phyloP scores from a whole-genome alignment of 805 yeast species.

The Myxozyma sirexii region DNA sequence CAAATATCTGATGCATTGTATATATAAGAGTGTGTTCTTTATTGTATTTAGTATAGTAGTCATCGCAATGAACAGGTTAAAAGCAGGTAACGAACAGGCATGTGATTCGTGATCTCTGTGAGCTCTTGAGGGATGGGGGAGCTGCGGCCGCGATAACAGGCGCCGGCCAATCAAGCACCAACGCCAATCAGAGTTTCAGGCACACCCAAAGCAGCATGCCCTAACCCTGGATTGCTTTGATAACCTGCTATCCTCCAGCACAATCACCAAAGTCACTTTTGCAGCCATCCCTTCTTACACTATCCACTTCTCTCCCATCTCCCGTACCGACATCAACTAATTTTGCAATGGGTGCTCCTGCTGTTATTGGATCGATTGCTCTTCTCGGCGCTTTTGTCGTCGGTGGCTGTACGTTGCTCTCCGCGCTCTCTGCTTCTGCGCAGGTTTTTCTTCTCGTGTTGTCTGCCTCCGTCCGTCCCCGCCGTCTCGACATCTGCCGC shows the following conservation, averaged over 20 bases:
- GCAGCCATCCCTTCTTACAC: constrained; percentile 11
- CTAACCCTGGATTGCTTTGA: background rate
- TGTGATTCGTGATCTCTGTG: background rate
- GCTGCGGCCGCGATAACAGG: constrained; percentile 8
- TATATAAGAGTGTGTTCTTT: background rate
- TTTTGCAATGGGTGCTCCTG: constrained; percentile 34
- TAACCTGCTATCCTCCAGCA: constrained; percentile 8
- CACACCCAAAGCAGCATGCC: background rate
- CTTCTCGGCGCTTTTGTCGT: constrained; percentile 43
- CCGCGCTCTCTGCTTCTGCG: background rate
- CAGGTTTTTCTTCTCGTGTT: constrained; percentile 4
- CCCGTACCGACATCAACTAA: constrained; percentile 1
- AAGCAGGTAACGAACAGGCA: too few relatives aligned
- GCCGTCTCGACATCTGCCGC: background rate
- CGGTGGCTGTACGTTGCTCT: constrained; percentile 43
- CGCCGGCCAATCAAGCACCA: constrained; percentile 21
- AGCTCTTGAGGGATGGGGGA: too few relatives aligned
- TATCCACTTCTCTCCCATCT: background rate
- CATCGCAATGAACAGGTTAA: too few relatives aligned
- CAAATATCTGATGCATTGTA: background rate
- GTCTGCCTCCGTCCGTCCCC: background rate
- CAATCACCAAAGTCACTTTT: constrained; percentile 12
- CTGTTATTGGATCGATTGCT: constrained; percentile 39
- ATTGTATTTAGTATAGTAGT: background rate
- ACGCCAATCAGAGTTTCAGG: background rate